Percentiles rank a stretch among this genome's conserved stretches.
These are phyloP conservation scores for Tricholoma flavovirens DNA, from an alignment of 768 basidiomycete genomes.

Conservation along the genomic window DNA sequence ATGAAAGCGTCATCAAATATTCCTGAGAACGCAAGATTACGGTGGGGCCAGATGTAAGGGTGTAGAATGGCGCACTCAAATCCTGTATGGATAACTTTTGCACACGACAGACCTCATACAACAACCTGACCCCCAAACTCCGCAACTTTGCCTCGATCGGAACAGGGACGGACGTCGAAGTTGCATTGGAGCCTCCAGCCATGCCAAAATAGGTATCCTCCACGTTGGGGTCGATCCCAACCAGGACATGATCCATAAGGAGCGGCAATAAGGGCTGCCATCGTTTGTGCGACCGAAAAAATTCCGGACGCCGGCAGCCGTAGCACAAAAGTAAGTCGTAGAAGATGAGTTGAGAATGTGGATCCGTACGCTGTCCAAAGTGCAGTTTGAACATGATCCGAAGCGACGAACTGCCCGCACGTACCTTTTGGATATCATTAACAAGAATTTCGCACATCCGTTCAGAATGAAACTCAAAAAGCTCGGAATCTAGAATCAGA, in stretches of 20 bases:
- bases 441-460: slow-evolving; percentile 81
- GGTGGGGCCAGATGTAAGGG: not conserved
- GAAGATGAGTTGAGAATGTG: slow-evolving; percentile 74
- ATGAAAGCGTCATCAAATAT: slow-evolving; percentile 82
- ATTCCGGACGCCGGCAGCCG: slow-evolving; percentile 61
- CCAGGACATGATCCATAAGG: slow-evolving; percentile 77
- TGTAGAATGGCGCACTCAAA: slow-evolving; percentile 51
- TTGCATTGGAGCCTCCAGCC: slow-evolving; percentile 29
- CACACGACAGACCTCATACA: slow-evolving; percentile 92
- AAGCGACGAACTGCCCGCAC: slow-evolving; percentile 18
- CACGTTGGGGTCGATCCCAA: slow-evolving; percentile 75
- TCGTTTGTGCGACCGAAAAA: slow-evolving; percentile 74
- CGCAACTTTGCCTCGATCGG: slow-evolving; percentile 84
- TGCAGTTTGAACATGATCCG: slow-evolving; percentile 5
- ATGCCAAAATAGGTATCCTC: slow-evolving; percentile 54
- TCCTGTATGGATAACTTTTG: slow-evolving; percentile 77
- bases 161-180: slow-evolving; percentile 39
- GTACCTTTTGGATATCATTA: slow-evolving; percentile 61
- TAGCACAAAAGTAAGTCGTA: slow-evolving; percentile 73
- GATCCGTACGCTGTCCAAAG: slow-evolving; percentile 65
- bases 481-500: slow-evolving; percentile 73
- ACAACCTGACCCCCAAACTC: slow-evolving; percentile 59
- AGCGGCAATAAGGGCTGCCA: slow-evolving; percentile 81
- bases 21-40: slow-evolving; percentile 33
- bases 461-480: slow-evolving; percentile 89